Evolutionary conservation across 202 grass and related monocot species (phyloP).

Genomic region (Musa balbisiana): DNA sequence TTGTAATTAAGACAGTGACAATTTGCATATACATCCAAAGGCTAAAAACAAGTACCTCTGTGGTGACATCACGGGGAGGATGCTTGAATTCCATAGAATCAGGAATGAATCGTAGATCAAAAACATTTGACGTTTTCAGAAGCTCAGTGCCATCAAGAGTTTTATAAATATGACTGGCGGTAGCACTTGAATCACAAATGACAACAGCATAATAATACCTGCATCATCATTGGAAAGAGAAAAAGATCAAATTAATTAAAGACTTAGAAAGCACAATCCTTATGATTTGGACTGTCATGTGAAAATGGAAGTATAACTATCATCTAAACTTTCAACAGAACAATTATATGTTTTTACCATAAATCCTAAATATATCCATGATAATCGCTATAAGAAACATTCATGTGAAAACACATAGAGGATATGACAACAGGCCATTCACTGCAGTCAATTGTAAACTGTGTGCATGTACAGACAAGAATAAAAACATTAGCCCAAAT

Average conservation of each 20-base stretch:
- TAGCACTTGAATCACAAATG: slow-evolving; percentile 73
- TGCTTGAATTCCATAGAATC: slow-evolving; percentile 73
- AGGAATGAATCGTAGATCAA: slow-evolving; percentile 75
- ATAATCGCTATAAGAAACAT: too few species aligned
- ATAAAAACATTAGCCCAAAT: background rate
- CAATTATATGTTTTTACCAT: background rate
- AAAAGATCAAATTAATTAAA: slow-evolving; percentile 4
- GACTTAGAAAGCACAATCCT: background rate
- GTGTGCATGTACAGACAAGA: background rate
- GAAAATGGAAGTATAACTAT: background rate
- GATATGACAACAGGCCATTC: background rate
- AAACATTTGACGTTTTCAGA: slow-evolving; percentile 72
- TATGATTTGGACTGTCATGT: background rate
- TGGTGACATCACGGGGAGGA: slow-evolving; percentile 51
- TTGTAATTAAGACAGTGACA: background rate
- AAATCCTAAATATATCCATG: background rate
- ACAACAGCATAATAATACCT: slow-evolving; percentile 92
- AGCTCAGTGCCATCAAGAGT: slow-evolving; percentile 75
- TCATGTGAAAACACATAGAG: too few species aligned
- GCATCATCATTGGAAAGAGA: slow-evolving; percentile 19
- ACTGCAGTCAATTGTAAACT: background rate
- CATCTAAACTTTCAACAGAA: background rate
- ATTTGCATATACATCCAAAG: background rate
- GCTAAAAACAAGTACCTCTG: slow-evolving; percentile 46
- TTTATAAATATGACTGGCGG: slow-evolving; percentile 77